A percentile compares a stretch with the other conserved stretches of the same genome.
phyloP scores from a whole-genome alignment of 2,329 filamentous ascomycete species.

The Chrysoporthe austroafricana region DNA sequence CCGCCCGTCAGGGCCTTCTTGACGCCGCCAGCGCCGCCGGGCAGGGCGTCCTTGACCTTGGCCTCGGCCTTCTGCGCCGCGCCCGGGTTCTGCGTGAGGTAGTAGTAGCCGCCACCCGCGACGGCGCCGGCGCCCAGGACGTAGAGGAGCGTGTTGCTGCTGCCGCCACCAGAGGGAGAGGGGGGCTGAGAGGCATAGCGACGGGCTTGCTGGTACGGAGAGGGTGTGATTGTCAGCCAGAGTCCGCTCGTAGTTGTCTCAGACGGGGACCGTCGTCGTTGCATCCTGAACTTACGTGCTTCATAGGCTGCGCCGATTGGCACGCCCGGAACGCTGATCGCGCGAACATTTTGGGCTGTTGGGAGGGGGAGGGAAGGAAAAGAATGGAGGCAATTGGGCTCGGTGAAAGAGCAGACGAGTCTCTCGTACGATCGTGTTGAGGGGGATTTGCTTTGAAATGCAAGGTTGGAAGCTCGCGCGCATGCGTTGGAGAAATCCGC shows the following conservation, averaged over 20 bases:
- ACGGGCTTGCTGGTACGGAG: slow-evolving; percentile 50
- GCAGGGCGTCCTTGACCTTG: slow-evolving; percentile 46
- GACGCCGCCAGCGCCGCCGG: slow-evolving; percentile 39
- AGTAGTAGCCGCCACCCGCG: slow-evolving; percentile 63
- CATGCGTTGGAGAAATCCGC: neutral
- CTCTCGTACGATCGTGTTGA: neutral
- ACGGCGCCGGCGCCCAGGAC: slow-evolving; percentile 62
- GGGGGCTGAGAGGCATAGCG: slow-evolving; percentile 70
- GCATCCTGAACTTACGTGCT: slow-evolving; percentile 56
- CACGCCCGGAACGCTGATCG: slow-evolving; percentile 66
- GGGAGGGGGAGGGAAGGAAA: slow-evolving; percentile 2
- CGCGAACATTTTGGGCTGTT: slow-evolving; percentile 64
- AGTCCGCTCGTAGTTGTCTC: neutral
- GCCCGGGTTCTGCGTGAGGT: slow-evolving; percentile 49
- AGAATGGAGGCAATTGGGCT: neutral
- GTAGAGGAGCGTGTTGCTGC: slow-evolving; percentile 64
- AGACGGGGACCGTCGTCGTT: neutral
- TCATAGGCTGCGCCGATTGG: slow-evolving; percentile 68
- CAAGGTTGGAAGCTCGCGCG: neutral
- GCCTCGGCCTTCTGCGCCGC: slow-evolving; percentile 62
- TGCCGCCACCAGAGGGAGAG: slow-evolving; percentile 55
- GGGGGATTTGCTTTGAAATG: neutral
- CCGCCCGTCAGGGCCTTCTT: slow-evolving; percentile 73
- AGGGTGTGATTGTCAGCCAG: slow-evolving; percentile 34
- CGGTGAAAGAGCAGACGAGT: neutral